These are phyloP conservation scores for Bolboschoenoplectus hybrid DNA, from an alignment of 202 grass and related monocot genomes.

Conservation along the genomic window DNA sequence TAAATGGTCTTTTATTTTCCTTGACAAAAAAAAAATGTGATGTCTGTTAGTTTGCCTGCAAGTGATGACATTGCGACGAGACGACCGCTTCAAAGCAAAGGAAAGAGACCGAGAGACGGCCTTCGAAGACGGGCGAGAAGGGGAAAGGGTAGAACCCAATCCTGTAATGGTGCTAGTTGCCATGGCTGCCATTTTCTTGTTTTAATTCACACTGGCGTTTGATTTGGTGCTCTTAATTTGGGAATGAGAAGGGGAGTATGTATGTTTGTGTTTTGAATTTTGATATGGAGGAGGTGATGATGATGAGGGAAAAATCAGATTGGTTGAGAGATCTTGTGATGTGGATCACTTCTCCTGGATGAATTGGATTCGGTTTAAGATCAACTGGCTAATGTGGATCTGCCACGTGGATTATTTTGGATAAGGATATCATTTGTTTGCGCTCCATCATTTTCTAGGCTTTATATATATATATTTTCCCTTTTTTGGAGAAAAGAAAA, in stretches of 20 bases:
- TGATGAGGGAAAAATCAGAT: conserved; percentile 34
- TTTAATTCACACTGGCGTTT: background rate
- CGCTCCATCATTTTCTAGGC: background rate
- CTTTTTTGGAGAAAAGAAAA: background rate
- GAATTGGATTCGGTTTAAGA: conserved; percentile 49
- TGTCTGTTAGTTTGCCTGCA: background rate
- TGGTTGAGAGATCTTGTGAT: conserved; percentile 40
- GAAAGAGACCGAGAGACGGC: conserved; percentile 27
- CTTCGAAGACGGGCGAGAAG: conserved; percentile 35
- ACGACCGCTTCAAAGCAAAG: conserved; percentile 41
- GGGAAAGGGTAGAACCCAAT: conserved; percentile 59
- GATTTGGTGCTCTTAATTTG: conserved; percentile 37
- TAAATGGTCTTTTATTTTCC: no score
- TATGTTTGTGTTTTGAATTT: conserved; percentile 4
- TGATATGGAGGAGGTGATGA: conserved; percentile 20
- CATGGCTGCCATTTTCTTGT: conserved; percentile 43
- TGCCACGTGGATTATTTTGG: conserved; percentile 67
- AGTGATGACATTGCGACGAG: background rate
- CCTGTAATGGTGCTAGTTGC: conserved; percentile 55
- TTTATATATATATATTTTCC: background rate
- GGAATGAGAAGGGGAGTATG: background rate
- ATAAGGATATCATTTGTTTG: conserved; percentile 48
- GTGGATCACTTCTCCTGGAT: conserved; percentile 77
- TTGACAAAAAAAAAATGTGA: background rate
- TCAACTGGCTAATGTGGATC: conserved; percentile 47